These are phyloP conservation scores for Suillus alpinus DNA, from an alignment of 768 basidiomycete genomes.

Conservation along the genomic window DNA sequence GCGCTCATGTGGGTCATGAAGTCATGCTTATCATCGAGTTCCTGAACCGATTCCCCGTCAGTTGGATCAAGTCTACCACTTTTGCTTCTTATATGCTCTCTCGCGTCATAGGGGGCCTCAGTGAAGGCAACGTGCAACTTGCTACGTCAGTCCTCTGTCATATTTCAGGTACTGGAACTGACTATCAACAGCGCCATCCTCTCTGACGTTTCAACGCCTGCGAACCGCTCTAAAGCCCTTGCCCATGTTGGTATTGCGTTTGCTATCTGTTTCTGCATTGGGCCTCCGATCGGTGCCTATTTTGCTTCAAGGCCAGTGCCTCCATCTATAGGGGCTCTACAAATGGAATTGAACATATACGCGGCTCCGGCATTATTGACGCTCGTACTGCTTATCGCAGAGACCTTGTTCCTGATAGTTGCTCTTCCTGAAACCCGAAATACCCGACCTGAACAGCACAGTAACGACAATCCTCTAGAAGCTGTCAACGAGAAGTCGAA, in stretches of 20 bases:
- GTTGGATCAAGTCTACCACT: constrained; percentile 88
- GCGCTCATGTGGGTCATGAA: constrained; percentile 64
- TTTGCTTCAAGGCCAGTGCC: constrained; percentile 87
- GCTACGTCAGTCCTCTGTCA: constrained; percentile 66
- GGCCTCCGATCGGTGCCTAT: constrained; percentile 94
- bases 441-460: constrained; percentile 23
- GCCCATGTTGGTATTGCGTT: constrained; percentile 96
- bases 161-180: neutral
- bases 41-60: constrained; percentile 24
- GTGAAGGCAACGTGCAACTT: constrained; percentile 96
- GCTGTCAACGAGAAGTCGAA: constrained; percentile 18
- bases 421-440: constrained; percentile 86
- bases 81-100: constrained; percentile 91
- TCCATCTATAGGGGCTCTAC: constrained; percentile 49
- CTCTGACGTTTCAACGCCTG: constrained; percentile 82
- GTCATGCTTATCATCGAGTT: constrained; percentile 8
- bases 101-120: constrained; percentile 86
- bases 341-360: constrained; percentile 80
- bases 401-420: constrained; percentile 74
- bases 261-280: constrained; percentile 89
- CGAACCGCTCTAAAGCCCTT: constrained; percentile 79
- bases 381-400: constrained; percentile 68
- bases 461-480: constrained; percentile 20
- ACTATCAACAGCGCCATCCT: constrained; percentile 74
- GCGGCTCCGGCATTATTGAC: constrained; percentile 87